Evolutionary conservation across 1,139 yeast genomes (phyloP).

Genomic region (Wickerhamiella infanticola): DNA sequence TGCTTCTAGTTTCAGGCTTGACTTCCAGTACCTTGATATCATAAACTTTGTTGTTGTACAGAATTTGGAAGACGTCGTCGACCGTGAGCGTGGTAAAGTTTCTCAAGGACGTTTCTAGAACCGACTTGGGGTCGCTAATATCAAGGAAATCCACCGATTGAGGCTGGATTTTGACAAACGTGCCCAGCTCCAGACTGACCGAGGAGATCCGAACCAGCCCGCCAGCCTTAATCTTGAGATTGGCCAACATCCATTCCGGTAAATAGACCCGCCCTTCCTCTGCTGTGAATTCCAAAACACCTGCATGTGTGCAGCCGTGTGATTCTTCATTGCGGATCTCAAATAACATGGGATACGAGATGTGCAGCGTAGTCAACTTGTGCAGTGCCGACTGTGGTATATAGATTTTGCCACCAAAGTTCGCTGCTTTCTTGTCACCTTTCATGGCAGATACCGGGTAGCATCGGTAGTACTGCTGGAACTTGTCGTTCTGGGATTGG

Average conservation of each 20-base stretch:
- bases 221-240: constrained; percentile 62
- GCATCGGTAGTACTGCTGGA: constrained; percentile 78
- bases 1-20: constrained; percentile 51
- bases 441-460: constrained; percentile 75
- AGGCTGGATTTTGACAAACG: constrained; percentile 86
- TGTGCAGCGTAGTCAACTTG: constrained; percentile 73
- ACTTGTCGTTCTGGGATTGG: constrained; percentile 22
- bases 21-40: constrained; percentile 77
- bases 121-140: constrained; percentile 92
- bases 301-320: constrained; percentile 56
- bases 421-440: constrained; percentile 73
- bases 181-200: constrained; percentile 73
- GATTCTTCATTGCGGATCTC: constrained; percentile 57
- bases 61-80: constrained; percentile 70
- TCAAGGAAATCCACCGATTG: constrained; percentile 88
- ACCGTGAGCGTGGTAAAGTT: constrained; percentile 81
- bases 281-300: constrained; percentile 90
- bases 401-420: constrained; percentile 93
- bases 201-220: constrained; percentile 52
- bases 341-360: constrained; percentile 92
- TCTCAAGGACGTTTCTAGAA: constrained; percentile 77
- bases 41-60: constrained; percentile 65
- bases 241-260: constrained; percentile 95
- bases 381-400: constrained; percentile 87
- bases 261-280: constrained; percentile 92